Percentiles rank a stretch among this genome's conserved stretches.
Evolutionary conservation across 768 basidiomycete species (phyloP).

Genomic region (Boletus rubescentipes): DNA sequence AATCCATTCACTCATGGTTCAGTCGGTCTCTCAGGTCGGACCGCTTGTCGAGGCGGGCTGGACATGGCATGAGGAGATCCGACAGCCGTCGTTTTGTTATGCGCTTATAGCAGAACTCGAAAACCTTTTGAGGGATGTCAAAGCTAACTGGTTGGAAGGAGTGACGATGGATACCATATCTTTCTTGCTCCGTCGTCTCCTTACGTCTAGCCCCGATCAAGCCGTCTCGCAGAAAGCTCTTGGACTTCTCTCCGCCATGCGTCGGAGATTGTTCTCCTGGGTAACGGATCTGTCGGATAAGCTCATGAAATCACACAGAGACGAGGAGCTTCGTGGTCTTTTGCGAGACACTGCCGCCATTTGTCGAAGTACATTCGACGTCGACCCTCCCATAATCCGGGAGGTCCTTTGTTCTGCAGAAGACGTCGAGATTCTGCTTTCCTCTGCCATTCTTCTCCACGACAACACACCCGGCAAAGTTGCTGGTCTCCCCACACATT

Average conservation of each 20-base stretch:
- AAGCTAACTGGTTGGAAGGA: slow-evolving; percentile 41
- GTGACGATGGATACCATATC: slow-evolving; percentile 32
- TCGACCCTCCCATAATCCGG: not conserved
- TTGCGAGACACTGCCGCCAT: slow-evolving; percentile 21
- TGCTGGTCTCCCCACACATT: slow-evolving; percentile 1
- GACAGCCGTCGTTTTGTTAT: slow-evolving; percentile 8
- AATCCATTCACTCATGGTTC: slow-evolving; percentile 42
- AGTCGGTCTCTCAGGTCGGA: slow-evolving; percentile 45
- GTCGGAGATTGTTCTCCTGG: slow-evolving; percentile 37
- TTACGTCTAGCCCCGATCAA: slow-evolving; percentile 23
- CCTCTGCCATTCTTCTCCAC: slow-evolving; percentile 33
- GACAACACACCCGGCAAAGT: slow-evolving; percentile 25
- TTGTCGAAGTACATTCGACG: slow-evolving; percentile 33
- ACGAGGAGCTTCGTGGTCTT: slow-evolving; percentile 1
- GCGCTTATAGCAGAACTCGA: slow-evolving; percentile 36
- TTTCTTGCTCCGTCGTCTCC: slow-evolving; percentile 35
- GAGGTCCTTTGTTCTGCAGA: slow-evolving; percentile 20
- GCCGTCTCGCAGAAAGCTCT: slow-evolving; percentile 20
- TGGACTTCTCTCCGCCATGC: slow-evolving; percentile 29
- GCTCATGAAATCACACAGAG: slow-evolving; percentile 6
- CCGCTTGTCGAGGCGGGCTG: not conserved
- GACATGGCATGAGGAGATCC: slow-evolving; percentile 15
- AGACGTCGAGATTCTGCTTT: slow-evolving; percentile 31
- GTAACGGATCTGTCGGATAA: slow-evolving; percentile 30
- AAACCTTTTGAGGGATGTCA: slow-evolving; percentile 27